These are phyloP conservation scores for Vigna mungo DNA, from an alignment of 306 rosid species.

Conservation along the genomic window DNA sequence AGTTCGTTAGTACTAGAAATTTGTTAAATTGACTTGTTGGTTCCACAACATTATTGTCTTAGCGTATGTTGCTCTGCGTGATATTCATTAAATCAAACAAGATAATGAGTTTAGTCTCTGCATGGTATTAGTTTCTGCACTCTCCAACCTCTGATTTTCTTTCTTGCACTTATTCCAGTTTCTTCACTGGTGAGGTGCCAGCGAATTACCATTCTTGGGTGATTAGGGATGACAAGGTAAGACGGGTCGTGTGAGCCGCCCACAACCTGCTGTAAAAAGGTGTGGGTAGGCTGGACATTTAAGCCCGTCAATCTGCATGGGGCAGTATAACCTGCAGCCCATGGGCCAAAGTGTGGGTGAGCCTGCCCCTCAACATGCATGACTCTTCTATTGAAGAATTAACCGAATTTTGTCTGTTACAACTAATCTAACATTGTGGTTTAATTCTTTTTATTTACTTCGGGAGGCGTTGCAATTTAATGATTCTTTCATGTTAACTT, in stretches of 20 bases:
- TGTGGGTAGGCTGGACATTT: no score
- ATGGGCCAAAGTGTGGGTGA: no score
- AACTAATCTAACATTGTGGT: conserved; percentile 6
- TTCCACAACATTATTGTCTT: not conserved
- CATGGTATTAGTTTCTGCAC: not conserved
- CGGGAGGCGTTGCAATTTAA: conserved; percentile 15
- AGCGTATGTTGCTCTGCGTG: not conserved
- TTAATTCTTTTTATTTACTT: not conserved
- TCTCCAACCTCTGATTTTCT: not conserved
- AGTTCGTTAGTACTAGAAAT: not conserved
- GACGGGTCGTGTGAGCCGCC: no score
- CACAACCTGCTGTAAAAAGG: no score
- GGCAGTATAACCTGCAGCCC: no score
- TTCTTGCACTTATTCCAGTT: not conserved
- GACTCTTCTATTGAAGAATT: not conserved
- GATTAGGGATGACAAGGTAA: no score
- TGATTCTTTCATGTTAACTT: not conserved
- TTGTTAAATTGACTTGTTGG: not conserved
- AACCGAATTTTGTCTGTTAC: not conserved
- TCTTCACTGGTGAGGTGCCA: not conserved
- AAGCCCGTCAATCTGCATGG: no score
- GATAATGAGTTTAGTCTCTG: not conserved
- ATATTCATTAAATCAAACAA: not conserved
- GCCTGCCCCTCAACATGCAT: not conserved
- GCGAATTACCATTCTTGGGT: not conserved